A percentile compares a stretch with the other conserved stretches of the same genome.
These are phyloP conservation scores for Immersiporthe knoxdaviesiana DNA, from an alignment of 2,329 filamentous ascomycete genomes.

Conservation along the genomic window DNA sequence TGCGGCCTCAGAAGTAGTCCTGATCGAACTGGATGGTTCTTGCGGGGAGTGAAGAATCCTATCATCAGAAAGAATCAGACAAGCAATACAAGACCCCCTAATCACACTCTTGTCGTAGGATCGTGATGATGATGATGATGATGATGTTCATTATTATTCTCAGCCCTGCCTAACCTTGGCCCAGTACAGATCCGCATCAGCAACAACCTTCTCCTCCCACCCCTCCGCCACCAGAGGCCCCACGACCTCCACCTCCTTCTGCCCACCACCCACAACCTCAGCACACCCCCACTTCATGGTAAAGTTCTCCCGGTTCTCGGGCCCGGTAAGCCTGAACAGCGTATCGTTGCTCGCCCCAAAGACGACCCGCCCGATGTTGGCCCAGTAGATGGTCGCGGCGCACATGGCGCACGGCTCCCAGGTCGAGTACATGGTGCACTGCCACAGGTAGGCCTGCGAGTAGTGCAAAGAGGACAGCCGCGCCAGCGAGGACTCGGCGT, in stretches of 20 bases:
- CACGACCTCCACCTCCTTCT: slow-evolving; percentile 53
- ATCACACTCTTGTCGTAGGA: too few relatives aligned
- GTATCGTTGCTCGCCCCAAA: slow-evolving; percentile 54
- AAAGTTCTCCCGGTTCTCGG: slow-evolving; percentile 54
- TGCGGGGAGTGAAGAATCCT: too few relatives aligned
- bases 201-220: slow-evolving; percentile 48
- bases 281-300: slow-evolving; percentile 54
- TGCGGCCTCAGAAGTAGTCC: too few relatives aligned
- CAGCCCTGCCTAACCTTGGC: slow-evolving; percentile 35
- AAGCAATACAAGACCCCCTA: too few relatives aligned
- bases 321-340: slow-evolving; percentile 49
- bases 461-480: slow-evolving; percentile 53
- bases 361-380: slow-evolving; percentile 55
- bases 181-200: slow-evolving; percentile 53
- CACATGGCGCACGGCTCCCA: slow-evolving; percentile 63
- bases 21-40: too few relatives aligned
- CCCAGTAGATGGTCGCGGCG: slow-evolving; percentile 45
- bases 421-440: slow-evolving; percentile 54
- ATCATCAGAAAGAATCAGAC: too few relatives aligned
- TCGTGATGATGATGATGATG: too few relatives aligned
- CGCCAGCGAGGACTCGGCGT: slow-evolving; percentile 55
- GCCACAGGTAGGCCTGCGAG: slow-evolving; percentile 50
- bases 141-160: too few relatives aligned
- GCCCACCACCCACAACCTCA: slow-evolving; percentile 49
- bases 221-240: slow-evolving; percentile 46